A percentile compares a stretch with the other conserved stretches of the same genome.
Conservation (phyloP, 2,329 filamentous ascomycete genomes). For the Alternaria solani region DNA sequence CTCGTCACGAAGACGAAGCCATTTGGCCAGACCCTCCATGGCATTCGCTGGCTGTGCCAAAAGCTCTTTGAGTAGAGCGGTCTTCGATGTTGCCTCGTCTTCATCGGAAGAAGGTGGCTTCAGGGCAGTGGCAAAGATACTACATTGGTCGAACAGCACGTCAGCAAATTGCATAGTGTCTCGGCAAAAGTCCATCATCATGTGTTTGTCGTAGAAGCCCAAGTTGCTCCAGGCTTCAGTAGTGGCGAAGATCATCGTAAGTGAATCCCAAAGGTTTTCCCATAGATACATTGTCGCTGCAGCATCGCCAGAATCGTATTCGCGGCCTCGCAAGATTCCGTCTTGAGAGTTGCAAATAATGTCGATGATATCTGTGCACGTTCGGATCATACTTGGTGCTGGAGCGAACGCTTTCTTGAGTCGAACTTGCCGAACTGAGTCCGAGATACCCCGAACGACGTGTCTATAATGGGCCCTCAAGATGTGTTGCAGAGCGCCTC, state of each 20-base stretch:
- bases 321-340: conserved; percentile 66
- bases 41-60: conserved; percentile 71
- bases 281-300: conserved; percentile 79
- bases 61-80: conserved; percentile 60
- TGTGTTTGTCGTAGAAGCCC: conserved; percentile 71
- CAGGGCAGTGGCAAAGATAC: conserved; percentile 78
- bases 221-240: conserved; percentile 83
- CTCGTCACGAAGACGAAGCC: conserved; percentile 87
- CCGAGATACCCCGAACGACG: conserved; percentile 65
- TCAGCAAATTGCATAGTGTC: conserved; percentile 96
- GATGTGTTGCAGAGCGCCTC: conserved; percentile 69
- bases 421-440: conserved; percentile 64
- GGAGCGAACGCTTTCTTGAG: conserved; percentile 67
- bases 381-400: conserved; percentile 67
- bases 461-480: conserved; percentile 64
- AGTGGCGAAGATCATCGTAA: conserved; percentile 81
- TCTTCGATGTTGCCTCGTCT: conserved; percentile 50
- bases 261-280: conserved; percentile 81
- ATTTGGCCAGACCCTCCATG: conserved; percentile 77
- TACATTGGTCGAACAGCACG: conserved; percentile 82
- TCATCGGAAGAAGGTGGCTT: conserved; percentile 46
- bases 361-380: conserved; percentile 68
- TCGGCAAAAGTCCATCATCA: conserved; percentile 92
- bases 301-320: conserved; percentile 68
- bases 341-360: conserved; percentile 70